phyloP scores from a whole-genome alignment of 2,329 filamentous ascomycete genomes.

The Botrytis elliptica region DNA sequence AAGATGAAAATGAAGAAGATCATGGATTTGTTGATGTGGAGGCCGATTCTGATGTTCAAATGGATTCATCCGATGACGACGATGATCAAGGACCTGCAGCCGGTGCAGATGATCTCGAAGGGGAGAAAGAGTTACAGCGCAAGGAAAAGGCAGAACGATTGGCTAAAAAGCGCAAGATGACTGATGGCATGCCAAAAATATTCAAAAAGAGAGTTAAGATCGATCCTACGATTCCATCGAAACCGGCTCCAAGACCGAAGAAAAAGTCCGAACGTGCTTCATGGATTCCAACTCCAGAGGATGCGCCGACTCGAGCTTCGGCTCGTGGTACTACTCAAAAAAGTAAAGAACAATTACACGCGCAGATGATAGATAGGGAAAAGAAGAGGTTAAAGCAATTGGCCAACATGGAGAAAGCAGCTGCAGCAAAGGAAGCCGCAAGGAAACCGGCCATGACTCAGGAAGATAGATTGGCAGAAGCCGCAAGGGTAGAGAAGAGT shows the following conservation, averaged over 20 bases:
- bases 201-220: slow-evolving; percentile 77
- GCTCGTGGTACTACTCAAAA: slow-evolving; percentile 61
- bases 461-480: slow-evolving; percentile 78
- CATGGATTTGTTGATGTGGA: slow-evolving; percentile 68
- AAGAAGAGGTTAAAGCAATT: slow-evolving; percentile 69
- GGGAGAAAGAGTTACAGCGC: slow-evolving; percentile 82
- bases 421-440: slow-evolving; percentile 66
- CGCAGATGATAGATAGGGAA: slow-evolving; percentile 73
- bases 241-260: slow-evolving; percentile 49
- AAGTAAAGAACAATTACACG: slow-evolving; percentile 57
- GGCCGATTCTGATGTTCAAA: slow-evolving; percentile 71
- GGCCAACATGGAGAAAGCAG: slow-evolving; percentile 59
- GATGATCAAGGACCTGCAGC: slow-evolving; percentile 71
- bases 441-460: slow-evolving; percentile 83
- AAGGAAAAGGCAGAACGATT: slow-evolving; percentile 67
- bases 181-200: slow-evolving; percentile 68
- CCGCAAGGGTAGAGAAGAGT: slow-evolving; percentile 76
- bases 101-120: slow-evolving; percentile 64
- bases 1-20: slow-evolving; percentile 60
- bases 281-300: slow-evolving; percentile 64
- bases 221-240: slow-evolving; percentile 49
- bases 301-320: slow-evolving; percentile 61
- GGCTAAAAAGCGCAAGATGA: slow-evolving; percentile 78
- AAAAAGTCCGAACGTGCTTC: slow-evolving; percentile 71
- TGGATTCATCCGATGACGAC: slow-evolving; percentile 82